phyloP scores from a whole-genome alignment of 306 rosid genomes.

The Prunus mume region DNA sequence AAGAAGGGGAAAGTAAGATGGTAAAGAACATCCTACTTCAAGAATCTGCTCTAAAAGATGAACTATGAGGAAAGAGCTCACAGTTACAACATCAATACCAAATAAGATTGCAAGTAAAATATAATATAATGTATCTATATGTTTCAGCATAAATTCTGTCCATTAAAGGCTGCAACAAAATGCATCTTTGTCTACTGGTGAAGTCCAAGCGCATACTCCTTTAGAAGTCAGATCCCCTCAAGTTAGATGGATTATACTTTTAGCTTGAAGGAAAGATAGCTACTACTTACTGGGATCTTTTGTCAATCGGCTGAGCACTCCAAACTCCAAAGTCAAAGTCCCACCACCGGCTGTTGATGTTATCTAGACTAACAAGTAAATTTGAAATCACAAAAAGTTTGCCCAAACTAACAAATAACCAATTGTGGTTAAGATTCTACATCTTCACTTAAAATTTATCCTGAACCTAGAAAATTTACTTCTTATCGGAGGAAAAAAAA shows the following conservation, averaged over 20 bases:
- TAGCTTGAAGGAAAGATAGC: constrained; percentile 11
- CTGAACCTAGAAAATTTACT: background rate
- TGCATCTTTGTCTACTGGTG: background rate
- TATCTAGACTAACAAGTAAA: constrained; percentile 49
- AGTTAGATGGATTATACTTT: background rate
- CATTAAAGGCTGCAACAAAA: background rate
- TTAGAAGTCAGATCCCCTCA: background rate
- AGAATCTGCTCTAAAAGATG: background rate
- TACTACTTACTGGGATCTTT: constrained; percentile 76
- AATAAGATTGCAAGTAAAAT: background rate
- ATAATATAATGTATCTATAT: background rate
- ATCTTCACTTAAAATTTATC: background rate
- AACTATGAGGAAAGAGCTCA: background rate
- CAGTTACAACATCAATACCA: background rate
- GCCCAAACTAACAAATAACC: constrained; percentile 8
- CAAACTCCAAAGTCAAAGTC: constrained; percentile 94
- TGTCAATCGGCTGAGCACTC: constrained; percentile 89
- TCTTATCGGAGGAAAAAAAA: background rate
- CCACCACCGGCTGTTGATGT: constrained; percentile 99
- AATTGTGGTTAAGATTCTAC: background rate
- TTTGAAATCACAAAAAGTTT: constrained; percentile 11
- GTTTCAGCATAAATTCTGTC: background rate
- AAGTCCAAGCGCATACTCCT: constrained; percentile 10
- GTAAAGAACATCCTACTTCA: constrained; percentile 1
- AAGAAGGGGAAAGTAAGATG: background rate